Evolutionary conservation across 768 basidiomycete genomes (phyloP), one percentile per base, ranked within the genome.

Genomic region (Kwoniella dendrophila): DNA sequence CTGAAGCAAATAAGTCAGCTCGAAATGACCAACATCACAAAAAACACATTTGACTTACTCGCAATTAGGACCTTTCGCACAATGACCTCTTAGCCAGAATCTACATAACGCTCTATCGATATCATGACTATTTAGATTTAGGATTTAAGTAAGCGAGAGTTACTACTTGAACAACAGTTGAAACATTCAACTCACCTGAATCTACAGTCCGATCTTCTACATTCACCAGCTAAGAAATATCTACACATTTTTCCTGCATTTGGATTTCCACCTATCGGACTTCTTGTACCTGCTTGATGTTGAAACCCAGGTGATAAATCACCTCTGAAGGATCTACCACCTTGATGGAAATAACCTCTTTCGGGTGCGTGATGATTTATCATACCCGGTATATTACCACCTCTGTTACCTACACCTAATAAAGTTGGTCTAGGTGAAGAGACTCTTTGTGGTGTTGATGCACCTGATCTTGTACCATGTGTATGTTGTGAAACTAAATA

Each of bases 31-130:
- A 18, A 18, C 33, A 22, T 41, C 0, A 4, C 24, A 22, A 53
- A 18, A 2, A 18, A 7, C 2, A 10, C 27, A 8, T 18, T 20
- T 20, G 24, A 76, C 73, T 72, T 57, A 76, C 80, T 97, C 96
- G 85, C 94, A 98, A 67, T 85, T 86, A 59, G 95, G 93, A 56
- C 93, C 90, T 79, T 99, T 99, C 30, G 94, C 91, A 74, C 96
- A 99, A 45, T 92, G 92, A 4, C 95, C 95, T 52, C 94, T 86
- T 30, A 99, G 84, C 96, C 96, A 99, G 82, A 99, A 99, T 34
- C 96, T 88, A 81, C 90, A 93, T 22, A 97, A 78, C 1, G 94
- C 94, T 41, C 94, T 86, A 78, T 97, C 94, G 3, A 96, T 85
- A 73, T 97, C 94, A 75, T 96, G 94, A 70, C 94, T 96, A 50